Conservation (phyloP, 2,329 filamentous ascomycete species). For the Microascus cirrosus region DNA sequence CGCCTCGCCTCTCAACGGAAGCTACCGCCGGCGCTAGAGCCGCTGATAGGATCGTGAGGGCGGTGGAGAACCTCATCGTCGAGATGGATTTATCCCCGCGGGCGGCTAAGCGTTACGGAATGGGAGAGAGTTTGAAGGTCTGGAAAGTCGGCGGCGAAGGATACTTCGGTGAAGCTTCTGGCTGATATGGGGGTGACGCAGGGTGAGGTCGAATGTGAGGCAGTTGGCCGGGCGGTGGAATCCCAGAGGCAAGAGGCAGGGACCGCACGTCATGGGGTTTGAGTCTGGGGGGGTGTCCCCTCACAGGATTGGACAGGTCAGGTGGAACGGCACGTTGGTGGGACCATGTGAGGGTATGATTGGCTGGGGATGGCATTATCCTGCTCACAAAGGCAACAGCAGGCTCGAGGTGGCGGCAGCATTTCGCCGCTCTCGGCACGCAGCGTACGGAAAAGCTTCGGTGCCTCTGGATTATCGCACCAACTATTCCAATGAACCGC, state of each 20-base stretch:
- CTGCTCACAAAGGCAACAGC: background rate
- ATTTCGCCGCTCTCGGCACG: no score
- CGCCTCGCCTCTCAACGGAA: slow-evolving; percentile 22
- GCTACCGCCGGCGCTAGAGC: slow-evolving; percentile 24
- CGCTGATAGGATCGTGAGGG: slow-evolving; percentile 25
- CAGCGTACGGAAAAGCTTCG: no score
- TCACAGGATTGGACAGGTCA: slow-evolving; percentile 6
- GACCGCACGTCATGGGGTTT: slow-evolving; percentile 5
- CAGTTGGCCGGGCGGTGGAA: background rate
- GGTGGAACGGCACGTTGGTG: slow-evolving; percentile 1
- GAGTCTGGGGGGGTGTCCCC: slow-evolving; percentile 1
- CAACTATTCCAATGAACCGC: no score
- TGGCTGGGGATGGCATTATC: background rate
- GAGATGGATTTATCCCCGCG: background rate
- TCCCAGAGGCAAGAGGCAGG: background rate
- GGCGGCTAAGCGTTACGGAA: background rate
- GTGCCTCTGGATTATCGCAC: no score
- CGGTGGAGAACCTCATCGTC: slow-evolving; percentile 10
- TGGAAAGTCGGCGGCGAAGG: background rate
- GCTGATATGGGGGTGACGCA: slow-evolving; percentile 1
- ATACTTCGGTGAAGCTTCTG: background rate
- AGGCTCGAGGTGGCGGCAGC: no score
- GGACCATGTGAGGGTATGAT: background rate
- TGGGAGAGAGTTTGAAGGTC: background rate
- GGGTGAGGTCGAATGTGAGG: background rate